phyloP scores from a whole-genome alignment of 1,139 yeast species.

The Sugiyamaella pinicola region DNA sequence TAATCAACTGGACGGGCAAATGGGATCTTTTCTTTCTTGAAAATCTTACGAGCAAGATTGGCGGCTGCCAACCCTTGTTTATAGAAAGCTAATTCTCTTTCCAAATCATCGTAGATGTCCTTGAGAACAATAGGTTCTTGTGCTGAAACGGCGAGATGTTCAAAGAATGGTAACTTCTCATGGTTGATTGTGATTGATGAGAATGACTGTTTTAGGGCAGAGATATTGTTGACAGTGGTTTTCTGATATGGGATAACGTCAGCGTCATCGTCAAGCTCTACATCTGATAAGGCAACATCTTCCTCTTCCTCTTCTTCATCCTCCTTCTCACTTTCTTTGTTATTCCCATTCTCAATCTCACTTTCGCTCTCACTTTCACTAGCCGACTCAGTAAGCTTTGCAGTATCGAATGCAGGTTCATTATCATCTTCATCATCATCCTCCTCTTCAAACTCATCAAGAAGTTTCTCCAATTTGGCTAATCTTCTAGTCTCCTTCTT shows the following conservation, averaged over 20 bases:
- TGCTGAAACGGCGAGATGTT: constrained; percentile 76
- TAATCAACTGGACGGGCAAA: constrained; percentile 93
- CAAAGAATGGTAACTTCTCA: constrained; percentile 67
- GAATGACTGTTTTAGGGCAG: constrained; percentile 44
- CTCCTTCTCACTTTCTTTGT: constrained; percentile 37
- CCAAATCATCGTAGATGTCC: constrained; percentile 94
- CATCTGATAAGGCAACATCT: constrained; percentile 57
- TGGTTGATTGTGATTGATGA: constrained; percentile 41
- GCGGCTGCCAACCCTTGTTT: constrained; percentile 92
- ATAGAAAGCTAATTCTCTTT: constrained; percentile 80
- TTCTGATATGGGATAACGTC: constrained; percentile 89
- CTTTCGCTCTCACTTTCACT: constrained; percentile 35
- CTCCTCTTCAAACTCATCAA: constrained; percentile 24
- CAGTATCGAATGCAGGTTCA: constrained; percentile 37
- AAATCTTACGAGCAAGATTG: constrained; percentile 64
- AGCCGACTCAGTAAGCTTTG: constrained; percentile 26
- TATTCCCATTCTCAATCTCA: constrained; percentile 32
- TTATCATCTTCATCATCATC: constrained; percentile 36
- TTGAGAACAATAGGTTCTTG: constrained; percentile 64
- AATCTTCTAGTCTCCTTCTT: constrained; percentile 35
- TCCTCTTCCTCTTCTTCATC: constrained; percentile 56
- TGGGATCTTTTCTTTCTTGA: constrained; percentile 71
- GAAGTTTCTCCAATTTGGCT: constrained; percentile 21
- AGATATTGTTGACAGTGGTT: constrained; percentile 57
- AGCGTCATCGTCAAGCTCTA: constrained; percentile 80